phyloP scores from a whole-genome alignment of 2,329 filamentous ascomycete genomes.

The Aspergillus bombycis region DNA sequence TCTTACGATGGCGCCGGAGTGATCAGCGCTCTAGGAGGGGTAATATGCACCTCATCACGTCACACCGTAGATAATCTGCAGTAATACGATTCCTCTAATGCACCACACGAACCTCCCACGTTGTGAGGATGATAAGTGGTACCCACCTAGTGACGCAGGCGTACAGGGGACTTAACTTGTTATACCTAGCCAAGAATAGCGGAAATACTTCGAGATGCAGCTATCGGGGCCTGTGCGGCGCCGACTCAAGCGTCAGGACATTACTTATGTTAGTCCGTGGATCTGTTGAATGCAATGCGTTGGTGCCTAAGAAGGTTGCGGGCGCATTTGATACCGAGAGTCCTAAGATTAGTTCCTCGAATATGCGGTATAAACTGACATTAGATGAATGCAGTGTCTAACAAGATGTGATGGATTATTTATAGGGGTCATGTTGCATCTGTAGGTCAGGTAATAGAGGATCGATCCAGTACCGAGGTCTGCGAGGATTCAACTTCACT shows the following conservation, averaged over 20 bases:
- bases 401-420: neutral
- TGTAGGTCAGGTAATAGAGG: neutral
- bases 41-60: constrained; percentile 5
- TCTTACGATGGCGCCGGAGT: neutral
- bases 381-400: neutral
- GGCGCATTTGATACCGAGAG: too few species aligned
- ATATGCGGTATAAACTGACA: neutral
- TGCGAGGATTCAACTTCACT: neutral
- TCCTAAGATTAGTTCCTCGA: too few species aligned
- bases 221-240: neutral
- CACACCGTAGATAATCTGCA: neutral
- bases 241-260: neutral
- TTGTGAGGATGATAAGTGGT: neutral
- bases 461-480: neutral
- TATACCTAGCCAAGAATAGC: neutral
- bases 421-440: neutral
- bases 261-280: neutral
- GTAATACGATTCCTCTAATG: neutral
- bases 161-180: neutral
- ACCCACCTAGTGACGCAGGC: neutral
- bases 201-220: neutral
- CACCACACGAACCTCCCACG: neutral
- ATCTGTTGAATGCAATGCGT: too few species aligned
- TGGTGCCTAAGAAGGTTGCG: too few species aligned
- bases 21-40: neutral